Percentiles rank a stretch among this genome's conserved stretches.
Evolutionary conservation across 352 stramenopile genomes (phyloP).

Genomic region (Sclerospora graminicola): DNA sequence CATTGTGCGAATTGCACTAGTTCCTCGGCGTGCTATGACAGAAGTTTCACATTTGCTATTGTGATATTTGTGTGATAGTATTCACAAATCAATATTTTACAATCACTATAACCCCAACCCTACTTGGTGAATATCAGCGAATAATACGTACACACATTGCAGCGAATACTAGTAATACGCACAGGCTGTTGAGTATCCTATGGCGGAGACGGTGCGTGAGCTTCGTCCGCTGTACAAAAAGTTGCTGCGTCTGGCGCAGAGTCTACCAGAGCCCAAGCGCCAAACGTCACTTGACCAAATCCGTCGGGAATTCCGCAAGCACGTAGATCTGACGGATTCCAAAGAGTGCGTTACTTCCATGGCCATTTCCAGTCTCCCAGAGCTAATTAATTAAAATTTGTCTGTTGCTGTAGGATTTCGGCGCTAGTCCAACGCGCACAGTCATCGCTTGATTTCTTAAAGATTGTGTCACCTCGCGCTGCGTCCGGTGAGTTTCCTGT

Average conservation of each 20-base stretch:
- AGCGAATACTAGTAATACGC: no score
- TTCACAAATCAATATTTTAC: no score
- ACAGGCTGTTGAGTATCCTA: no score
- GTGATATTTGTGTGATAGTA: no score
- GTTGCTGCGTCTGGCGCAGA: slow-evolving; percentile 67
- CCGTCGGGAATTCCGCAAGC: slow-evolving; percentile 59
- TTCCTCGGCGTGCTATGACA: no score
- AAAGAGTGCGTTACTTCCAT: slow-evolving; percentile 38
- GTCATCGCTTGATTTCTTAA: slow-evolving; percentile 74
- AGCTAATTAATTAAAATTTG: slow-evolving; percentile 2
- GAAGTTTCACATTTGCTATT: no score
- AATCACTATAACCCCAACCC: no score
- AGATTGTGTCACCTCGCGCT: slow-evolving; percentile 75
- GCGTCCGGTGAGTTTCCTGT: slow-evolving; percentile 28
- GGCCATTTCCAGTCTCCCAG: background rate
- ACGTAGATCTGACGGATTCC: slow-evolving; percentile 44
- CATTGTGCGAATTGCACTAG: no score
- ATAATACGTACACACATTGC: no score
- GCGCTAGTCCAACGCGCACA: slow-evolving; percentile 66
- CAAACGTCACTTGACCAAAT: slow-evolving; percentile 60
- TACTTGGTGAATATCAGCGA: no score
- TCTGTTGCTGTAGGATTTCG: slow-evolving; percentile 31
- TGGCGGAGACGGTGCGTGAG: slow-evolving; percentile 22
- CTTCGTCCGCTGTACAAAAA: slow-evolving; percentile 80
- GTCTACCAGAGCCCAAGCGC: slow-evolving; percentile 57